These are phyloP conservation scores for Fraxinus floribunda DNA, from an alignment of 305 asterid genomes.

Conservation along the genomic window DNA sequence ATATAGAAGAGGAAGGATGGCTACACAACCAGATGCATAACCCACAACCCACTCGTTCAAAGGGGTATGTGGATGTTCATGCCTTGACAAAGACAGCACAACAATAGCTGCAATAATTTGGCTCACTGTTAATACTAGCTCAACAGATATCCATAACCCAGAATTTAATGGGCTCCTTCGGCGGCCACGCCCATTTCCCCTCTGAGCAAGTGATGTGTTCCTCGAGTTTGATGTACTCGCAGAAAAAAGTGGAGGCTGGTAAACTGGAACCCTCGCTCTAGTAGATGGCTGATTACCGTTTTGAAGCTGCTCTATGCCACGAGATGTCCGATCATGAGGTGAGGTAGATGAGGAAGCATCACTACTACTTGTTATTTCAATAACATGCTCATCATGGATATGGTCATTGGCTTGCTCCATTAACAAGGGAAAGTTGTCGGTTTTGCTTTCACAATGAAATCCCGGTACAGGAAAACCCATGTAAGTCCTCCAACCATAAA, in stretches of 20 bases:
- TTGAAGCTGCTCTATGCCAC: conserved; percentile 45
- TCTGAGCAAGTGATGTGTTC: conserved; percentile 56
- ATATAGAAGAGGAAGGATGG: conserved; percentile 77
- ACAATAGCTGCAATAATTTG: conserved; percentile 78
- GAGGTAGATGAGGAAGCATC: conserved; percentile 57
- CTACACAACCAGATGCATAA: conserved; percentile 89
- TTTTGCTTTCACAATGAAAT: conserved; percentile 50
- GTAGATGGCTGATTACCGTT: conserved; percentile 62
- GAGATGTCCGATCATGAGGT: conserved; percentile 48
- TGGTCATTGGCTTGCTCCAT: conserved; percentile 61
- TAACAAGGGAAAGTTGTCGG: conserved; percentile 49
- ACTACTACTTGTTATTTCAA: conserved; percentile 64
- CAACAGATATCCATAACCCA: conserved; percentile 80
- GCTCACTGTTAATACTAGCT: conserved; percentile 70
- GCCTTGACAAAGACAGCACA: conserved; percentile 65
- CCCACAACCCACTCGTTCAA: conserved; percentile 72
- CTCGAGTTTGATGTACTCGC: conserved; percentile 52
- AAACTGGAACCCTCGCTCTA: conserved; percentile 51
- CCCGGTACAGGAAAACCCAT: conserved; percentile 64
- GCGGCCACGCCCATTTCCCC: conserved; percentile 61
- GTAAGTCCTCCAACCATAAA: conserved; percentile 41
- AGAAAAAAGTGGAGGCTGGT: conserved; percentile 54
- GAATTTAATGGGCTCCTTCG: conserved; percentile 87
- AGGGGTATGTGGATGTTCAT: conserved; percentile 84
- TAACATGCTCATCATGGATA: conserved; percentile 46